A percentile compares a stretch with the other conserved stretches of the same genome.
These are phyloP conservation scores for Fusarium kyushuense DNA, from an alignment of 2,329 filamentous ascomycete genomes.

Conservation along the genomic window DNA sequence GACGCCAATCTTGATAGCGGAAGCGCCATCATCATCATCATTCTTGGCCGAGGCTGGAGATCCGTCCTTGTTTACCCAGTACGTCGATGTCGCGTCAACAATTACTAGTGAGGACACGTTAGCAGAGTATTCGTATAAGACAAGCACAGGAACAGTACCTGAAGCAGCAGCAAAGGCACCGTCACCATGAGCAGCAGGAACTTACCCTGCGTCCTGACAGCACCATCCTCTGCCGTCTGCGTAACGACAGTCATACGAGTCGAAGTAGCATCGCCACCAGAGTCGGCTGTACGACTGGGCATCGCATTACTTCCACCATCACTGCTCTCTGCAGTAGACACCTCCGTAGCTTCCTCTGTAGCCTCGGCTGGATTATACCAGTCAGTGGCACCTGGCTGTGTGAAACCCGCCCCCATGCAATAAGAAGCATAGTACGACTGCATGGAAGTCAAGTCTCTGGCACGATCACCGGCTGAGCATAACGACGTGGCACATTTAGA, in stretches of 20 bases:
- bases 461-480: slow-evolving; percentile 41
- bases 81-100: slow-evolving; percentile 44
- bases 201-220: slow-evolving; percentile 47
- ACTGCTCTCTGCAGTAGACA: slow-evolving; percentile 12
- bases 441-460: slow-evolving; percentile 44
- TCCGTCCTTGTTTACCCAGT: slow-evolving; percentile 41
- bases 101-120: slow-evolving; percentile 35
- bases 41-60: slow-evolving; percentile 28
- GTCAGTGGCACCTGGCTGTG: slow-evolving; percentile 42
- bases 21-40: slow-evolving; percentile 9
- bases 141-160: slow-evolving; percentile 43
- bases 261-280: slow-evolving; percentile 33
- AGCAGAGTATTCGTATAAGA: neutral
- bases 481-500: slow-evolving; percentile 38
- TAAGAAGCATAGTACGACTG: slow-evolving; percentile 46
- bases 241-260: slow-evolving; percentile 45
- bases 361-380: slow-evolving; percentile 45
- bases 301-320: slow-evolving; percentile 14
- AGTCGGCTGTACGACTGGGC: slow-evolving; percentile 41
- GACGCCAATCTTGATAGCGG: slow-evolving; percentile 40
- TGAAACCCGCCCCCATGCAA: slow-evolving; percentile 46
- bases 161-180: slow-evolving; percentile 46
- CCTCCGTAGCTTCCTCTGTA: slow-evolving; percentile 28
- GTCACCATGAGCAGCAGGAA: slow-evolving; percentile 46
- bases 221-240: slow-evolving; percentile 42